phyloP scores from a whole-genome alignment of 2,329 filamentous ascomycete genomes.

The Neocatenulostroma microsporum region DNA sequence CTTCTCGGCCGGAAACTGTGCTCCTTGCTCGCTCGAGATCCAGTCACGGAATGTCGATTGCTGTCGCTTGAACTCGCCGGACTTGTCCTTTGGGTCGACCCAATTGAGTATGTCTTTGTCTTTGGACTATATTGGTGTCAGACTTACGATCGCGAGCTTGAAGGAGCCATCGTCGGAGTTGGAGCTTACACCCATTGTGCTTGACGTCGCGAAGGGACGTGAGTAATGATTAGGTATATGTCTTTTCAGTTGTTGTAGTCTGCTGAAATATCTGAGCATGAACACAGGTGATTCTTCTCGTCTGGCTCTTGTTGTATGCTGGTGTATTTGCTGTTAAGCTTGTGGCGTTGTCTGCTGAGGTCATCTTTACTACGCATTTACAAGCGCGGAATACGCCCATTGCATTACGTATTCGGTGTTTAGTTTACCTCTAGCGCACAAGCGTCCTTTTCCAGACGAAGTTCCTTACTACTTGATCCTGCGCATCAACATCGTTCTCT shows the following conservation, averaged over 20 bases:
- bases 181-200: slow-evolving; percentile 6
- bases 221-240: slow-evolving; percentile 2
- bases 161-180: background rate
- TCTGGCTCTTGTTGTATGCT: too few relatives aligned
- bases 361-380: too few relatives aligned
- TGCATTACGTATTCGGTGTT: too few relatives aligned
- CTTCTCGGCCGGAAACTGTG: slow-evolving; percentile 76
- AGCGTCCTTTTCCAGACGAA: too few relatives aligned
- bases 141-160: background rate
- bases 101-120: slow-evolving; percentile 14
- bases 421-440: too few relatives aligned
- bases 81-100: slow-evolving; percentile 68
- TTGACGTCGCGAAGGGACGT: background rate
- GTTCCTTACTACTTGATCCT: too few relatives aligned
- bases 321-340: too few relatives aligned
- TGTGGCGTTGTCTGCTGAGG: too few relatives aligned
- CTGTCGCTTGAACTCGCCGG: slow-evolving; percentile 89
- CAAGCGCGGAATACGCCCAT: too few relatives aligned
- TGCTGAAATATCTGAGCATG: slow-evolving; percentile 1
- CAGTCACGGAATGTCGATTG: slow-evolving; percentile 72
- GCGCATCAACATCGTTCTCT: too few relatives aligned
- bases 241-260: slow-evolving; percentile 1
- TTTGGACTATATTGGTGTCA: slow-evolving; percentile 3
- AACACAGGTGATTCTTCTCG: too few relatives aligned
- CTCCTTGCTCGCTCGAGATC: slow-evolving; percentile 63